Conservation (phyloP, 2,329 filamentous ascomycete genomes). For the Cladophialophora exuberans region DNA sequence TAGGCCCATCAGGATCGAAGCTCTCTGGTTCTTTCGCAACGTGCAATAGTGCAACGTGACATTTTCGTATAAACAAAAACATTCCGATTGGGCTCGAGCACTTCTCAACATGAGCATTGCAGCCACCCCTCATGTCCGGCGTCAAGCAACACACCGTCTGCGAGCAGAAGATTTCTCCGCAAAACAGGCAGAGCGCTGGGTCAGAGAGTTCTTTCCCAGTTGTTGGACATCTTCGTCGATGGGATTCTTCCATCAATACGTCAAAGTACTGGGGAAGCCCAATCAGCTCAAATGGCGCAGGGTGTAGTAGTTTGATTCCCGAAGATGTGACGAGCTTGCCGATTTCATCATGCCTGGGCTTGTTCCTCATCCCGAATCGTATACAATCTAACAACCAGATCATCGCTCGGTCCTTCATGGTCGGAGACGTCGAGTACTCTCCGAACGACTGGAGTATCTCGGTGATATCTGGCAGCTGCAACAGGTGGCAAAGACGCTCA, state of each 20-base stretch:
- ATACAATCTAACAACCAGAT: slow-evolving; percentile 76
- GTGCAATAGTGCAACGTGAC: slow-evolving; percentile 86
- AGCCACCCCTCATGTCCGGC: slow-evolving; percentile 74
- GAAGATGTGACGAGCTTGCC: slow-evolving; percentile 38
- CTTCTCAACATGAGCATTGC: slow-evolving; percentile 84
- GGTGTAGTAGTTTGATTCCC: slow-evolving; percentile 68
- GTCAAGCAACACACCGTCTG: slow-evolving; percentile 86
- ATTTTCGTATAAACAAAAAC: slow-evolving; percentile 96
- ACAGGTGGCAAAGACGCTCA: slow-evolving; percentile 73
- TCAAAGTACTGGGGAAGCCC: slow-evolving; percentile 92
- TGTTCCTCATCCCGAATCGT: slow-evolving; percentile 37
- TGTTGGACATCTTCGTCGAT: slow-evolving; percentile 78
- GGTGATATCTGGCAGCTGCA: slow-evolving; percentile 77
- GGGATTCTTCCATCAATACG: slow-evolving; percentile 87
- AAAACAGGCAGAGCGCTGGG: slow-evolving; percentile 89
- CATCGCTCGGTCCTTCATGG: slow-evolving; percentile 55
- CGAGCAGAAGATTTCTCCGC: slow-evolving; percentile 94
- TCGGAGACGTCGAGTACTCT: slow-evolving; percentile 42
- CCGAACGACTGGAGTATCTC: slow-evolving; percentile 70
- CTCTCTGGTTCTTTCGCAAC: slow-evolving; percentile 29
- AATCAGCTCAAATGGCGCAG: slow-evolving; percentile 90
- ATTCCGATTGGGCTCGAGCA: slow-evolving; percentile 62
- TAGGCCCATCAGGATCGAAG: slow-evolving; percentile 15
- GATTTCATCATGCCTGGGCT: slow-evolving; percentile 35
- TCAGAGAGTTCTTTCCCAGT: slow-evolving; percentile 91